Conservation (phyloP, 164 flowering plant genomes). For the Berberis vulgaris region DNA sequence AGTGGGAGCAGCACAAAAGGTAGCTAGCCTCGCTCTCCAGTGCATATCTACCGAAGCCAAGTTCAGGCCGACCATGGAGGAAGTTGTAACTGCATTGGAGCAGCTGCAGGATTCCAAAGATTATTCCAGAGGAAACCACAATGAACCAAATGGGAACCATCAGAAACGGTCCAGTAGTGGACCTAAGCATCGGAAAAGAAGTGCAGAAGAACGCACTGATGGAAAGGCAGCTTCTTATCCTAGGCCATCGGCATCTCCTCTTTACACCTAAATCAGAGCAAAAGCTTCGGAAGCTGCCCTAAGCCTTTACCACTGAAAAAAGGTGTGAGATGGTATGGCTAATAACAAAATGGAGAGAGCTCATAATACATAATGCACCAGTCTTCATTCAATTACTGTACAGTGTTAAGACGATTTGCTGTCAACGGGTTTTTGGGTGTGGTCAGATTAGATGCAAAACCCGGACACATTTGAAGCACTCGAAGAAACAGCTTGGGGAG, state of each 20-base stretch:
- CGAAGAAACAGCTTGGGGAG: too few species aligned
- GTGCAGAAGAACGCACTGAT: slow-evolving; percentile 7
- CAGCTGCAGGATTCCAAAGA: slow-evolving; percentile 4
- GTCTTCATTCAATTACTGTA: neutral
- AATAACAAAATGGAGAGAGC: too few species aligned
- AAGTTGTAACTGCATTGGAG: neutral
- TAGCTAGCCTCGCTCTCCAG: neutral
- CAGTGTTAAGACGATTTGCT: neutral
- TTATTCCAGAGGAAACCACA: slow-evolving; percentile 7
- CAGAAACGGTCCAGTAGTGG: slow-evolving; percentile 12
- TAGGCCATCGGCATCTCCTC: slow-evolving; percentile 37
- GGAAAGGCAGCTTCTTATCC: slow-evolving; percentile 26
- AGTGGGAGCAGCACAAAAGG: neutral
- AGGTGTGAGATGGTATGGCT: neutral
- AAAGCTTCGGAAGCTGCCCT: neutral
- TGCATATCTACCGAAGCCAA: neutral
- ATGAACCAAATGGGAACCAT: slow-evolving; percentile 5
- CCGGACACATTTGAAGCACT: neutral
- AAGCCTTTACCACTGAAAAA: neutral
- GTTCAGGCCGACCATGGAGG: slow-evolving; percentile 1
- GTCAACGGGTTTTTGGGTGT: neutral
- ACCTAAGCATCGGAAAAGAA: slow-evolving; percentile 14
- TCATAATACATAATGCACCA: neutral
- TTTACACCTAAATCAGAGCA: slow-evolving; percentile 6
- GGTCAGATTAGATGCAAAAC: neutral